Evolutionary conservation across 1,284 basidiomycete genomes (phyloP), one percentile per base, ranked within the genome.

Genomic region (Apiotrichum veenhuisii): DNA sequence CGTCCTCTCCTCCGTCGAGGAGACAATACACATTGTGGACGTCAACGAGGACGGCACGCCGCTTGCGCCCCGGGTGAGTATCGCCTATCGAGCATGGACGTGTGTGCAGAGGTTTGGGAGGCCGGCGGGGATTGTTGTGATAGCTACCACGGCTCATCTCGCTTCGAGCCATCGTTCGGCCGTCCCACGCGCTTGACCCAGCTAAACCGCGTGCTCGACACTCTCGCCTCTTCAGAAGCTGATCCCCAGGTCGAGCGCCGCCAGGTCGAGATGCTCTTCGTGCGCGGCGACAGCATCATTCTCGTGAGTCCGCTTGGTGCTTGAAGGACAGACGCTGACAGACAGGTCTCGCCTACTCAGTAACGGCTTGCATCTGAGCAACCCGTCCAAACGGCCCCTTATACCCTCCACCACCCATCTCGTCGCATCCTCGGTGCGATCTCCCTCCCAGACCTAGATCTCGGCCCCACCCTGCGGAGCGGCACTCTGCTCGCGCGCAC

Each of bases 211-310:
- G n/a, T n/a, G n/a, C n/a, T n/a, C n/a, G n/a, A n/a, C n/a, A n/a
- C n/a, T n/a, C n/a, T n/a, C n/a, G n/a, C n/a, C n/a, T n/a, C n/a
- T n/a, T n/a, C n/a, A n/a, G n/a, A n/a, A n/a, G 53, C 47, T 54
- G 52, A 56, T 46, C 14, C 46, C 33, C 68, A 97, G 94, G 84
- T 91, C 40, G 91, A 92, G 58, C 94, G 93, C 79, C 82, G 94
- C 67, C 94, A 90, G 77, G 87, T 94, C 82, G 91, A 95, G 58
- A 98, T 99, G 95, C 81, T 99, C 51, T 99, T 98, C 70, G 94
- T 99, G 2, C 82, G 95, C 73, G 95, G 95, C 54, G 93, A 96
- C 73, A 90, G 92, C 59, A 91, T 95, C 17, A 94, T 95, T 64
- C 79, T 95, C 73, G 91, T 92, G 63, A 61, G 87, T 54, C 17